Conservation (phyloP, 306 rosid genomes). For the Calophaca sinica region DNA sequence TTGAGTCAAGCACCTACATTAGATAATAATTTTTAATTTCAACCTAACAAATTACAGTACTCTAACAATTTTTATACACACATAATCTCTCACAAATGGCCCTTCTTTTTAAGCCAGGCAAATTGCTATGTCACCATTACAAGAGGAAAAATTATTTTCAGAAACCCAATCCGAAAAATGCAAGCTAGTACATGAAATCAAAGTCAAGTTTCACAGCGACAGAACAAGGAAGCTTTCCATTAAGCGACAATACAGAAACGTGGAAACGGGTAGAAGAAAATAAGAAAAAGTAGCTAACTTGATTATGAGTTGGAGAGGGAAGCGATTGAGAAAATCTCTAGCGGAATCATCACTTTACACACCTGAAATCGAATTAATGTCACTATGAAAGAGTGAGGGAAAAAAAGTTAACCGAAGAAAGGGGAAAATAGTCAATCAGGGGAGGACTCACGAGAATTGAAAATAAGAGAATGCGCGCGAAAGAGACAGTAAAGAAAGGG, state of each 20-base stretch:
- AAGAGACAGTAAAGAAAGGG: background rate
- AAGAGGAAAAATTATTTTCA: too few relatives aligned
- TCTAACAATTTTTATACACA: too few relatives aligned
- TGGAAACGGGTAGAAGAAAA: background rate
- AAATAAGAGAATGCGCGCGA: background rate
- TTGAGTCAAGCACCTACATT: too few relatives aligned
- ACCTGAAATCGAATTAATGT: conserved; percentile 57
- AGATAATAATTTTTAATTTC: too few relatives aligned
- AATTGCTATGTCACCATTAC: too few relatives aligned
- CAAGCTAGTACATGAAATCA: background rate
- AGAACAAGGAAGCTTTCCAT: background rate
- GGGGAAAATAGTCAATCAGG: background rate
- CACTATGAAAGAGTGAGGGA: background rate
- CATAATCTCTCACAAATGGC: too few relatives aligned
- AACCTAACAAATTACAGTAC: too few relatives aligned
- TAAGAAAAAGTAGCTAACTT: conserved; percentile 49
- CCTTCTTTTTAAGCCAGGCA: too few relatives aligned
- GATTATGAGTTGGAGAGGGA: conserved; percentile 77
- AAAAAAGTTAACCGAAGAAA: background rate
- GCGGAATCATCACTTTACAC: conserved; percentile 68
- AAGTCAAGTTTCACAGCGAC: background rate
- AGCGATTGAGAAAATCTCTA: conserved; percentile 68
- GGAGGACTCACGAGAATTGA: background rate
- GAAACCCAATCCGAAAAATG: background rate
- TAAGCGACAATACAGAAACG: background rate